Base-by-base conservation (phyloP, 768 basidiomycete genomes). In the Leccinum incarnatum region DNA sequence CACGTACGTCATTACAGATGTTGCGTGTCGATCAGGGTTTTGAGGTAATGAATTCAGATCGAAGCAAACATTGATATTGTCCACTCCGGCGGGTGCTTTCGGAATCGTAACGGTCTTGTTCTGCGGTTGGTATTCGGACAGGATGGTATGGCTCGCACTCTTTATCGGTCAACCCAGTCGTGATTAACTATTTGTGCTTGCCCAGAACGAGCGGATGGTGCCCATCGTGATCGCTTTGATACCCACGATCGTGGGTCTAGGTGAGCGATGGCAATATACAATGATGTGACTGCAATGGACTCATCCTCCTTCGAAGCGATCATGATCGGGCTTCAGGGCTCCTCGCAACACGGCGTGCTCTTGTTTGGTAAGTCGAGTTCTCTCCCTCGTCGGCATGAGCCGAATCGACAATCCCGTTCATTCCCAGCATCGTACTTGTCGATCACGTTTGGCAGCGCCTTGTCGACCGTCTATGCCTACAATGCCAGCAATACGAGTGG, bases 101-200 rank as follows among this genome's bases (percentile, higher is more conserved):
- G 79, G 76, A 4, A 77, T 83, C 0, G 45, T 72, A 4, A 84
- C 75, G 59, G 78, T 81, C 2, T 60, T 86, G 17, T 64, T 77
- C 5, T 85, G 83, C 60, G 85, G 85, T 3, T 87, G 83, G 80
- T 85, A 84, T 66, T 85, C 86, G 0, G 87, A 87, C 64, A 82
- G 73, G 69, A 86, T 81, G 79, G 85, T 82, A 53, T 8, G 49
- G 40, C 15, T 40, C 25, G 30, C 25, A 10, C 52, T 49, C 37
- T 49, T 27, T n/a, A 10, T 56, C 4, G 25, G 11, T 53, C 32
- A 42, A 19, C 42, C 4, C 19, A 17, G 14, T 17, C 30, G 21
- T n/a, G 11, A 29, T 7, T 14, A 1, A 40, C 36, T 29, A n/a
- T 12, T 32, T 54, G 23, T 40, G 15, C 21, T 42, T 4, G 10